Evolutionary conservation across 2,329 filamentous ascomycete genomes (phyloP).

Genomic region (Volutella citrinella): DNA sequence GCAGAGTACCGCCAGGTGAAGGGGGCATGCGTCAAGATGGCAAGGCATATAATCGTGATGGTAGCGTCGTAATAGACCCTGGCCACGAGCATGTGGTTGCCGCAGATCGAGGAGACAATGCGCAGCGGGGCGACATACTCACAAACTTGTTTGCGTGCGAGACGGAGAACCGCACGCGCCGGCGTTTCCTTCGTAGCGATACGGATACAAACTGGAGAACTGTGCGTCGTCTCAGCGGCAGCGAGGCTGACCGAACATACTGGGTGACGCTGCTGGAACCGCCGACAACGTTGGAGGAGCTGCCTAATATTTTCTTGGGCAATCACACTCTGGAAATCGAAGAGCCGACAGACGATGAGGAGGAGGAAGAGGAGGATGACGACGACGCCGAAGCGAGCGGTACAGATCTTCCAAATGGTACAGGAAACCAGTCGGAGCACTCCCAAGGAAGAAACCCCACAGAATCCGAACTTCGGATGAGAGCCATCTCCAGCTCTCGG

Average conservation of each 20-base stretch:
- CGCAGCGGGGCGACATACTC: slow-evolving; percentile 60
- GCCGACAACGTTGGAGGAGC: slow-evolving; percentile 40
- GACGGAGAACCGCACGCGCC: slow-evolving; percentile 26
- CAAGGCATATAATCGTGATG: slow-evolving; percentile 60
- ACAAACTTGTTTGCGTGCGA: slow-evolving; percentile 47
- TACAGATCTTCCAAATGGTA: slow-evolving; percentile 21
- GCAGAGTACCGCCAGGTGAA: slow-evolving; percentile 63
- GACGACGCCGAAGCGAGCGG: too few relatives aligned
- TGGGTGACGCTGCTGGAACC: slow-evolving; percentile 44
- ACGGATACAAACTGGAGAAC: slow-evolving; percentile 35
- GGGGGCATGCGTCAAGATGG: slow-evolving; percentile 57
- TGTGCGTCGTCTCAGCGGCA: slow-evolving; percentile 27
- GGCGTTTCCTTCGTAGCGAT: slow-evolving; percentile 28
- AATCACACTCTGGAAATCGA: slow-evolving; percentile 26
- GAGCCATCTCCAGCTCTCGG: slow-evolving; percentile 34
- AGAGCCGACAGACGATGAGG: slow-evolving; percentile 25
- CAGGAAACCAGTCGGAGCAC: slow-evolving; percentile 21
- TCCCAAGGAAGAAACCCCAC: slow-evolving; percentile 31
- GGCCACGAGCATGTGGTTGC: slow-evolving; percentile 55
- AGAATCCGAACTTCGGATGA: slow-evolving; percentile 40
- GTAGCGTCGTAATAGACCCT: slow-evolving; percentile 62
- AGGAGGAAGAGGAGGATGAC: slow-evolving; percentile 26
- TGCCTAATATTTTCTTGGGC: slow-evolving; percentile 38
- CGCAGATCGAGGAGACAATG: slow-evolving; percentile 58
- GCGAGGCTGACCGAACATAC: slow-evolving; percentile 37